These are phyloP conservation scores for Fragaria vesca DNA, from an alignment of 306 rosid species.

Conservation along the genomic window DNA sequence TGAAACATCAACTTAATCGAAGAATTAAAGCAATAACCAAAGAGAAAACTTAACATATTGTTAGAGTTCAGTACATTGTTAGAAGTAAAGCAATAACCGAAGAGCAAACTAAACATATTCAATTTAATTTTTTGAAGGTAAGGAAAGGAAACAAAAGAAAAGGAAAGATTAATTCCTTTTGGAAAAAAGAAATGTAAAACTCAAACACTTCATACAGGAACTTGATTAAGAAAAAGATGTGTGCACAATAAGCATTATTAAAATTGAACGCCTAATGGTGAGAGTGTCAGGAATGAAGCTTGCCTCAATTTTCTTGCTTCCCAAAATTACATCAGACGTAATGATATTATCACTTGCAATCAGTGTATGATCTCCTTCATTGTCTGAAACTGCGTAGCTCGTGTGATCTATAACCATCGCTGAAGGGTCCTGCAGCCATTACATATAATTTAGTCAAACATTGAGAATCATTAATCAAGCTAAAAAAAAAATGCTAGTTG, in stretches of 20 bases:
- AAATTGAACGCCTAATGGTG: background rate
- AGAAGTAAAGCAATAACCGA: background rate
- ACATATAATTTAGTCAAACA: background rate
- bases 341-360: conserved; percentile 85
- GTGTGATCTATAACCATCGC: conserved; percentile 85
- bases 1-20: background rate
- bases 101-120: background rate
- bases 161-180: background rate
- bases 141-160: conserved; percentile 1
- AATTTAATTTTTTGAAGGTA: background rate
- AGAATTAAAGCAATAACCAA: background rate
- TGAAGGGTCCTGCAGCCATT: conserved; percentile 52
- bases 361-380: conserved; percentile 86
- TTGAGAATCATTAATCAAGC: background rate
- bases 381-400: conserved; percentile 70
- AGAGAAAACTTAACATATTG: background rate
- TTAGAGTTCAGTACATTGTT: background rate
- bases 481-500: background rate
- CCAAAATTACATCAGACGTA: conserved; percentile 71
- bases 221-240: background rate
- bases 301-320: conserved; percentile 76
- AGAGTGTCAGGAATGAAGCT: conserved; percentile 30
- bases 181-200: background rate
- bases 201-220: background rate
- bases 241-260: background rate